phyloP scores from a whole-genome alignment of 148 eudicot genomes.

The Polygonum maritimum region DNA sequence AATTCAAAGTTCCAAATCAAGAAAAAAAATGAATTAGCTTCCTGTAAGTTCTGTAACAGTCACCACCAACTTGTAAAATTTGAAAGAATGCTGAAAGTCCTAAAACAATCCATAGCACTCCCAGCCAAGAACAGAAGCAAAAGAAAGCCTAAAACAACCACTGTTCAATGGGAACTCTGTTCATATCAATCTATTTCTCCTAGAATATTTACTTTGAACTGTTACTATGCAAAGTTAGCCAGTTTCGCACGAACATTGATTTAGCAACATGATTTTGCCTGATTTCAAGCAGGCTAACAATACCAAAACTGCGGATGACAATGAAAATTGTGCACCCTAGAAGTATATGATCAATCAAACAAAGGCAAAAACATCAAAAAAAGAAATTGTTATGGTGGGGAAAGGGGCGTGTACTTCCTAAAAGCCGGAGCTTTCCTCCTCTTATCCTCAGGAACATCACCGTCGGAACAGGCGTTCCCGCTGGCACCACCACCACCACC shows the following conservation, averaged over 20 bases:
- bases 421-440: conserved; percentile 35
- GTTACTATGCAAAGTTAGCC: background rate
- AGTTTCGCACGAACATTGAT: background rate
- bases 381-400: background rate
- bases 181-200: background rate
- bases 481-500: conserved; percentile 28
- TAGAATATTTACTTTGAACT: background rate
- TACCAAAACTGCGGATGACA: background rate
- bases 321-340: background rate
- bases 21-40: background rate
- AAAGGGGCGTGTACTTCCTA: conserved; percentile 24
- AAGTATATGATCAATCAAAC: conserved; percentile 3
- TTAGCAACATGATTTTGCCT: background rate
- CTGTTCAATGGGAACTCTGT: background rate
- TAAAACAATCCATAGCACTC: background rate
- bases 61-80: background rate
- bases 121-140: background rate
- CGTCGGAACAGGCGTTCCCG: conserved; percentile 12
- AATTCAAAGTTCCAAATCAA: conserved; percentile 4
- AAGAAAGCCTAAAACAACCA: background rate
- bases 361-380: background rate
- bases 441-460: conserved; percentile 30
- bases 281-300: background rate
- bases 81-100: background rate
- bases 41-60: background rate